A percentile compares a stretch with the other conserved stretches of the same genome.
Evolutionary conservation across 2,329 filamentous ascomycete species (phyloP).

Genomic region (Microsporum audouinii): DNA sequence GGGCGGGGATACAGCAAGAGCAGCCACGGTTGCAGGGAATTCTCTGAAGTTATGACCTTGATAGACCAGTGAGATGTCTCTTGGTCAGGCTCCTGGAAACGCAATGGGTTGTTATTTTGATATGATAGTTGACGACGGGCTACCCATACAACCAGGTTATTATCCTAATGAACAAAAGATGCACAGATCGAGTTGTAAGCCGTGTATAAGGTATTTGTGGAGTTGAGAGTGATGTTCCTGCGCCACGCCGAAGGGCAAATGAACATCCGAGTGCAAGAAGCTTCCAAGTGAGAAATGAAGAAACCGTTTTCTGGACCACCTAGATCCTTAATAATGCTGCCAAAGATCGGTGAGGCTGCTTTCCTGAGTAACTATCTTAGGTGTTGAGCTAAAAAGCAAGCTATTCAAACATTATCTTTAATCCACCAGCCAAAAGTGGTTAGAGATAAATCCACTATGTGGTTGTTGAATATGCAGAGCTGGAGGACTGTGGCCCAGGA

Average conservation of each 20-base stretch:
- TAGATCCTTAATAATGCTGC: slow-evolving; percentile 1
- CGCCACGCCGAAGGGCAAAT: not conserved
- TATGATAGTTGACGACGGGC: slow-evolving; percentile 6
- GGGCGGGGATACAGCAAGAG: slow-evolving; percentile 48
- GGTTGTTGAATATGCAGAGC: slow-evolving; percentile 1
- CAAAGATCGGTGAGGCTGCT: slow-evolving; percentile 1
- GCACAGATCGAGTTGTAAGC: not conserved
- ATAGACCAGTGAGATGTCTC: slow-evolving; percentile 16
- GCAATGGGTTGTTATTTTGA: slow-evolving; percentile 16
- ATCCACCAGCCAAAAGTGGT: not conserved
- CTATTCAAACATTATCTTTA: slow-evolving; percentile 4
- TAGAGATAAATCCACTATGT: slow-evolving; percentile 4
- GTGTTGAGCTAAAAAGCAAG: slow-evolving; percentile 1
- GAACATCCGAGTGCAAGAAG: not conserved
- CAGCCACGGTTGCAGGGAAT: slow-evolving; percentile 48
- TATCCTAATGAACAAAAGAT: not conserved
- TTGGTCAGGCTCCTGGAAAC: slow-evolving; percentile 20
- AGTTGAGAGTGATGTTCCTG: slow-evolving; percentile 1
- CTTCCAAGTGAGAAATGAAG: not conserved
- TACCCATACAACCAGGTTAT: slow-evolving; percentile 6
- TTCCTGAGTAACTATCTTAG: not conserved
- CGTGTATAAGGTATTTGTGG: not conserved
- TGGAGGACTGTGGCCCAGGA: not conserved
- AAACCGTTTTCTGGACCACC: slow-evolving; percentile 1
- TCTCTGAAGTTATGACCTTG: slow-evolving; percentile 28